phyloP scores from a whole-genome alignment of 768 basidiomycete genomes.

The Tricholoma furcatifolium region DNA sequence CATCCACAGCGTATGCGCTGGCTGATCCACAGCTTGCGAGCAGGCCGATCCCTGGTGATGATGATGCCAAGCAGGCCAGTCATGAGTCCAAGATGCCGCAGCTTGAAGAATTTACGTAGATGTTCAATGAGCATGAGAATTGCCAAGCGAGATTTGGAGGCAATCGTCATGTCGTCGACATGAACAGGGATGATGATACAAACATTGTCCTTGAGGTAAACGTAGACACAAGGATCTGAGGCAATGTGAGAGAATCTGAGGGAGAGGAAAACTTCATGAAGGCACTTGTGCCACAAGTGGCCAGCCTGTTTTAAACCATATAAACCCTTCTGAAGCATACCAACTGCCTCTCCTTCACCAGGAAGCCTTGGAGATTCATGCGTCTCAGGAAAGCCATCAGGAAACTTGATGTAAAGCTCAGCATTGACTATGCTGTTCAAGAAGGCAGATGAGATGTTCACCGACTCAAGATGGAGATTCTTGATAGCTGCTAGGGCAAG shows the following conservation, averaged over 20 bases:
- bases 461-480: constrained; percentile 20
- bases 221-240: neutral
- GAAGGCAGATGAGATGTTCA: constrained; percentile 8
- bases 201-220: neutral
- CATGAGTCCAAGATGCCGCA: neutral
- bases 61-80: neutral
- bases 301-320: neutral
- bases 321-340: neutral
- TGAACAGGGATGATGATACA: neutral
- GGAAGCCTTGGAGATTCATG: no score
- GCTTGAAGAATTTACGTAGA: neutral
- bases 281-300: no score
- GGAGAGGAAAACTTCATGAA: no score
- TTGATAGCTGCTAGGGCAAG: constrained; percentile 24
- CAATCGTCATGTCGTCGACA: no score
- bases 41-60: neutral
- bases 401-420: neutral
- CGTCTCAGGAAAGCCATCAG: neutral
- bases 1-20: neutral
- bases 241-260: neutral
- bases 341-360: neutral
- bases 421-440: neutral
- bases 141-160: no score
- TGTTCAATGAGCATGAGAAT: neutral
- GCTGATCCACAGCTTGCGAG: neutral